phyloP scores from a whole-genome alignment of 2,329 filamentous ascomycete species.

The Aschersonia sp. region DNA sequence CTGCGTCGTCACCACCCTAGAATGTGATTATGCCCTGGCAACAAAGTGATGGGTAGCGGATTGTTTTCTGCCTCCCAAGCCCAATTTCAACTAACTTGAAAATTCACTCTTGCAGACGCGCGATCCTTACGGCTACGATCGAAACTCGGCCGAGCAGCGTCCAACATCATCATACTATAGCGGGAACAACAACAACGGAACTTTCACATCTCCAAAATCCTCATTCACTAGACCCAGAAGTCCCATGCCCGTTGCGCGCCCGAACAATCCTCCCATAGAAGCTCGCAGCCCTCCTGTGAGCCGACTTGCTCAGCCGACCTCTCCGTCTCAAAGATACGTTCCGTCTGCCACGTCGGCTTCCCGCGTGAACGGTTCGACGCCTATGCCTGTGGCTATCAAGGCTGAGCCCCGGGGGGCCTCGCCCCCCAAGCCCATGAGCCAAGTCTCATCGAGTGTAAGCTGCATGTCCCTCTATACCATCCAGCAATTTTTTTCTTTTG shows the following conservation, averaged over 20 bases:
- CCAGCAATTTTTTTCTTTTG: neutral
- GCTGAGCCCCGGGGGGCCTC: constrained; percentile 25
- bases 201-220: constrained; percentile 33
- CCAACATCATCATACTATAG: constrained; percentile 25
- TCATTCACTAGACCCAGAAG: constrained; percentile 32
- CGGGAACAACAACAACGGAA: constrained; percentile 28
- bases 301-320: constrained; percentile 26
- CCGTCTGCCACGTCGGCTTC: constrained; percentile 21
- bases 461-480: constrained; percentile 2
- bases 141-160: constrained; percentile 24
- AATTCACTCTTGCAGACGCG: constrained; percentile 21
- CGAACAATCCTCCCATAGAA: constrained; percentile 22
- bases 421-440: constrained; percentile 19
- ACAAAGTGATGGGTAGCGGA: no score
- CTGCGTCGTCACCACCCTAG: neutral
- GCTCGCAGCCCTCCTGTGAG: constrained; percentile 27
- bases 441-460: constrained; percentile 19
- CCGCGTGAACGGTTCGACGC: constrained; percentile 23
- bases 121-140: constrained; percentile 35
- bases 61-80: no score
- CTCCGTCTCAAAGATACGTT: constrained; percentile 32
- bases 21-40: no score
- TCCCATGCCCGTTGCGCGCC: constrained; percentile 34
- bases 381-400: constrained; percentile 21
- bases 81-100: no score